Conservation (phyloP, 257 asterid species). For the Rehmannia glutinosa region DNA sequence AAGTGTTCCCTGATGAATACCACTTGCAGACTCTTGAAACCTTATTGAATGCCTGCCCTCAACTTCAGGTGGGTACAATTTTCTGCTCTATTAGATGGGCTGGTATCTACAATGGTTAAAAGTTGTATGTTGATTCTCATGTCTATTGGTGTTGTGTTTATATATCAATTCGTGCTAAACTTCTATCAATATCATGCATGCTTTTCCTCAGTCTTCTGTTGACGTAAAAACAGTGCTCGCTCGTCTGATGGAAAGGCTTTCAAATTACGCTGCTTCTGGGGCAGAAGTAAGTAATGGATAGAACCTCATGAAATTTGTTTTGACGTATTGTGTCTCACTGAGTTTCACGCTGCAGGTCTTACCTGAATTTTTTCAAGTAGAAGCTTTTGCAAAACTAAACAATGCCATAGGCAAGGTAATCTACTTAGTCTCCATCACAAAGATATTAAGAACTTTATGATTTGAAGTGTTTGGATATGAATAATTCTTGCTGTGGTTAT, state of each 20-base stretch:
- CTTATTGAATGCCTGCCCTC: slow-evolving; percentile 94
- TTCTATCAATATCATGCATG: slow-evolving; percentile 16
- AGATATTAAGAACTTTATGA: slow-evolving; percentile 8
- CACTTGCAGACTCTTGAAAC: slow-evolving; percentile 97
- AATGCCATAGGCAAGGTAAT: slow-evolving; percentile 87
- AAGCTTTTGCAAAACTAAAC: slow-evolving; percentile 93
- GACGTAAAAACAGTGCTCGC: slow-evolving; percentile 96
- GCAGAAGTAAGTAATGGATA: slow-evolving; percentile 58
- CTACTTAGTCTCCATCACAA: slow-evolving; percentile 8
- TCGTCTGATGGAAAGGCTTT: slow-evolving; percentile 95
- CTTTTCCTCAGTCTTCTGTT: slow-evolving; percentile 70
- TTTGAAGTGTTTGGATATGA: background rate
- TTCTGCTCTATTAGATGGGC: slow-evolving; percentile 9
- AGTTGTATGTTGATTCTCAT: slow-evolving; percentile 11
- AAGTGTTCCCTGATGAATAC: slow-evolving; percentile 98
- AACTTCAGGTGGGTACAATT: slow-evolving; percentile 74
- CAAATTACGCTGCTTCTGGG: slow-evolving; percentile 96
- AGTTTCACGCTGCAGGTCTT: slow-evolving; percentile 66
- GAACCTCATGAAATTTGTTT: slow-evolving; percentile 13
- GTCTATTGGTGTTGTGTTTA: slow-evolving; percentile 1
- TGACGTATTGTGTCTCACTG: slow-evolving; percentile 29
- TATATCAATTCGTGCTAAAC: slow-evolving; percentile 12
- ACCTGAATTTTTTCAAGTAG: slow-evolving; percentile 95
- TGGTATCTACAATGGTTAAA: background rate
- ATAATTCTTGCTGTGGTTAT: slow-evolving; percentile 4